Evolutionary conservation across 2,329 filamentous ascomycete species (phyloP), one percentile per base, ranked within the genome.

Genomic region (Aspergillus flavus): DNA sequence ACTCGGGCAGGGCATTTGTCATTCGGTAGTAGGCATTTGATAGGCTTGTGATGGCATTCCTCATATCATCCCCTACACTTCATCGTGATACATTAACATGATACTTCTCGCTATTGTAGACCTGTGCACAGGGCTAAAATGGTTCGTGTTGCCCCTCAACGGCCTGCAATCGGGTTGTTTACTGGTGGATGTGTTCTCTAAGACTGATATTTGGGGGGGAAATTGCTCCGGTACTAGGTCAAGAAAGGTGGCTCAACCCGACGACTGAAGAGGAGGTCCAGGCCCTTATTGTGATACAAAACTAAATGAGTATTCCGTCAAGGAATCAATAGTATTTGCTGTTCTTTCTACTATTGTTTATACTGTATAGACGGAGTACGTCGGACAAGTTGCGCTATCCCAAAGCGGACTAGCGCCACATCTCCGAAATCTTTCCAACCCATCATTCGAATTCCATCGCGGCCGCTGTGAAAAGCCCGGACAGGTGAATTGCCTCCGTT

Each of bases 401-500:
- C n/a, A 56, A 69, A 59, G 23, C 6, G 65, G 69, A 63, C 66
- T 72, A 72, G 71, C 62, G 65, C 39, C 36, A 28, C 12, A 64
- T 64, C 63, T 69, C 71, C 64, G 70, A 72, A 71, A 68, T 72
- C 69, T 70, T 70, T 68, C 66, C 62, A 61, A 63, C 53, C 64
- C 67, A 63, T 66, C 61, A 23, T 23, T 67, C 60, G 58, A 63
- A 63, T 66, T 68, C 64, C 62, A 67, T 53, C 58, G 61, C 62
- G 52, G 62, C 60, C 26, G 54, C 61, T 53, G 63, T 57, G 61
- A 60, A 64, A 66, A 59, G 48, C 48, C 58, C 26, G 54, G 54
- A 53, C 58, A 45, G 32, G 34, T 34, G 57, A 57, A 63, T 32
- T 34, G 39, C 43, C 50, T 64, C 62, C 53, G 56, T 57, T 62